phyloP scores from a whole-genome alignment of 2,329 filamentous ascomycete genomes.

The Monosporascus sp. region DNA sequence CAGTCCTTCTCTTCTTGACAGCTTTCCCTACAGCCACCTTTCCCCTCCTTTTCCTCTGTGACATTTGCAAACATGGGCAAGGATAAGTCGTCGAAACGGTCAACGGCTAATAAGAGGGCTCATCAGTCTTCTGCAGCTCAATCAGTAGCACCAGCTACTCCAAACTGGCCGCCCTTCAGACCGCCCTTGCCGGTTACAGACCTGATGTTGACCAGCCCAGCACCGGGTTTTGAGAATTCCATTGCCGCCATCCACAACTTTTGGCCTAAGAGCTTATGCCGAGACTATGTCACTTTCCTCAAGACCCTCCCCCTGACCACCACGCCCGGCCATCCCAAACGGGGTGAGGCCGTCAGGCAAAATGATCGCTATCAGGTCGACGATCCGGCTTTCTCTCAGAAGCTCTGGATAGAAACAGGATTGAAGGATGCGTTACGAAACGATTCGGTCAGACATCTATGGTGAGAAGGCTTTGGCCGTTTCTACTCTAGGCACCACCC shows the following conservation, averaged over 20 bases:
- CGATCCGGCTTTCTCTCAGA: conserved; percentile 67
- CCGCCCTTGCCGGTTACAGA: conserved; percentile 62
- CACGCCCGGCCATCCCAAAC: conserved; percentile 73
- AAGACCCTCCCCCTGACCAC: conserved; percentile 62
- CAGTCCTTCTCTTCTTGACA: background rate
- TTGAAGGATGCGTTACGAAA: conserved; percentile 56
- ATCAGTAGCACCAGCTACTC: conserved; percentile 14
- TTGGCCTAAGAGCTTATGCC: conserved; percentile 70
- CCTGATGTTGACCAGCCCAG: conserved; percentile 53
- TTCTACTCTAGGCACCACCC: background rate
- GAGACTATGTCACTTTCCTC: conserved; percentile 70
- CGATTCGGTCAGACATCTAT: conserved; percentile 35
- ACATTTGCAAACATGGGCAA: conserved; percentile 1
- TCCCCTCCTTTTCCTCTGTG: background rate
- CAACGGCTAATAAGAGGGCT: conserved; percentile 10
- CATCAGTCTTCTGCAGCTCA: conserved; percentile 7
- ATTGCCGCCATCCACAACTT: conserved; percentile 70
- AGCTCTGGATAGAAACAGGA: conserved; percentile 73
- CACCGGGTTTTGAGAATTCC: conserved; percentile 44
- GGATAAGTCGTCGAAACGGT: conserved; percentile 6
- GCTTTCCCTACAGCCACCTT: background rate
- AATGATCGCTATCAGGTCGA: conserved; percentile 86
- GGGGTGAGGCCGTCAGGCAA: conserved; percentile 74
- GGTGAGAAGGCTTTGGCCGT: conserved; percentile 33
- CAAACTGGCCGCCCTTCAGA: conserved; percentile 66